Base-by-base conservation (phyloP, 164 flowering plant species). In the Santalum album region DNA sequence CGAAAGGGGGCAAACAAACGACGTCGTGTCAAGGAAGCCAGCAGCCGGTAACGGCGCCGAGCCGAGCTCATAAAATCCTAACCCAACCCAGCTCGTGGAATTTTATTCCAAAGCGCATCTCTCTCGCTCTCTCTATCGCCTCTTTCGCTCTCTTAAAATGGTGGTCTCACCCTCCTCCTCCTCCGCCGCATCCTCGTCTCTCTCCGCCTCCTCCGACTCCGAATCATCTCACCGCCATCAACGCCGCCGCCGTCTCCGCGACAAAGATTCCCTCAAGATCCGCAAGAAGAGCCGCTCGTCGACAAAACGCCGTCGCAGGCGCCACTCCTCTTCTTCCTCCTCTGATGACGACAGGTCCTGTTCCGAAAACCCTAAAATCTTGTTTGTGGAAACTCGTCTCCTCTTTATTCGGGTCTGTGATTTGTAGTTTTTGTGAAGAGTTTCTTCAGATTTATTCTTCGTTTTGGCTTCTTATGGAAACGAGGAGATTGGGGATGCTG, bases 301-400 rank as follows among this genome's bases (percentile, higher is more conserved):
- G 1, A 25, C 79, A n/a, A 84, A 81, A 64, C 81, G 87, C 16
- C 83, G 74, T 42, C 80, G 90, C 22, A 64, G 74, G 21, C 82
- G 51, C 38, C 79, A 65, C 23, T 64, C 32, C 48, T 54, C 29
- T 40, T 48, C 36, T 16, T 75, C 81, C 36, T 66, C 73, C 25
- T 69, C 70, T 10, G 64, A 63, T 22, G 69, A 51, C 49, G 70
- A 64, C 75, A 75, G 82, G 84, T 15, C 19, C 23, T 14, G 2
- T 39, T 16, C 16, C 1, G 18, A 1, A 21, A 25, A 0, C 7
- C 19, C 3, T 14, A 4, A 12, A 40, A 16, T 25, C 18, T 32
- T 2, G 12, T 3, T 29, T 29, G 4, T 29, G 34, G 34, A 29
- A 29, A 29, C 9, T 29, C 1, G 2, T 26, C 10, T 16, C 24